Percentiles rank a stretch among this genome's conserved stretches.
Conservation (phyloP, 495 filamentous ascomycete genomes). For the Penicillium pancosmium region DNA sequence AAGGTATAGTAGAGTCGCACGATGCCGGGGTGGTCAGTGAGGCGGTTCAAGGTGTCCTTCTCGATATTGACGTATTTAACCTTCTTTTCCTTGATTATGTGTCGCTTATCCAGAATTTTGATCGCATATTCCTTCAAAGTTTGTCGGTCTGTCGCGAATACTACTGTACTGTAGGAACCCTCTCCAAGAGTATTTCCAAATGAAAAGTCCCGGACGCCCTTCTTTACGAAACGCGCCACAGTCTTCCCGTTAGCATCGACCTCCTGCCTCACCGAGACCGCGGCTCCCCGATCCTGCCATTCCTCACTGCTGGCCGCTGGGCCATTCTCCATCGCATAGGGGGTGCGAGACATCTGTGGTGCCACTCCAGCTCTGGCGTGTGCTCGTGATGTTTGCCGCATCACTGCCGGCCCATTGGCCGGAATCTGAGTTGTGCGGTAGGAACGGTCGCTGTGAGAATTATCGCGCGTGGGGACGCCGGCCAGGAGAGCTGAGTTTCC, state of each 20-base stretch:
- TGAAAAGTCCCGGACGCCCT: conserved; percentile 94
- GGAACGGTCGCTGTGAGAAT: conserved; percentile 68
- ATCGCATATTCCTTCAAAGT: conserved; percentile 97
- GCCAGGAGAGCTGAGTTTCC: conserved; percentile 64
- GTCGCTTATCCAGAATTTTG: conserved; percentile 97
- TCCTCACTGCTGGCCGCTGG: conserved; percentile 78
- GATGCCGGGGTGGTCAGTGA: conserved; percentile 96
- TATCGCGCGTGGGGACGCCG: conserved; percentile 66
- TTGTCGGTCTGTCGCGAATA: conserved; percentile 92
- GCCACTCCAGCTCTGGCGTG: conserved; percentile 50
- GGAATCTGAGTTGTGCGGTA: conserved; percentile 62
- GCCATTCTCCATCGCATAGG: conserved; percentile 66
- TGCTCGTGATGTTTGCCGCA: conserved; percentile 49
- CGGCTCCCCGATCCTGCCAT: conserved; percentile 93
- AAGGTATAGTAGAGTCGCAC: conserved; percentile 99
- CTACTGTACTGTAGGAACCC: conserved; percentile 97
- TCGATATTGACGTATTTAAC: conserved; percentile 99
- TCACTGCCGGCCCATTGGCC: conserved; percentile 57
- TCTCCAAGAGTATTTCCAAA: conserved; percentile 93
- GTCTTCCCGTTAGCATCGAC: conserved; percentile 80
- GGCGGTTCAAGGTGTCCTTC: conserved; percentile 93
- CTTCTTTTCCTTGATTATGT: conserved; percentile 99
- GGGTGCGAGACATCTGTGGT: conserved; percentile 56
- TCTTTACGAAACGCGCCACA: conserved; percentile 84
- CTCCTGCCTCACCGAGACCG: conserved; percentile 76